Conservation (phyloP, 139 green algal genomes). For the Closterium sp. region DNA sequence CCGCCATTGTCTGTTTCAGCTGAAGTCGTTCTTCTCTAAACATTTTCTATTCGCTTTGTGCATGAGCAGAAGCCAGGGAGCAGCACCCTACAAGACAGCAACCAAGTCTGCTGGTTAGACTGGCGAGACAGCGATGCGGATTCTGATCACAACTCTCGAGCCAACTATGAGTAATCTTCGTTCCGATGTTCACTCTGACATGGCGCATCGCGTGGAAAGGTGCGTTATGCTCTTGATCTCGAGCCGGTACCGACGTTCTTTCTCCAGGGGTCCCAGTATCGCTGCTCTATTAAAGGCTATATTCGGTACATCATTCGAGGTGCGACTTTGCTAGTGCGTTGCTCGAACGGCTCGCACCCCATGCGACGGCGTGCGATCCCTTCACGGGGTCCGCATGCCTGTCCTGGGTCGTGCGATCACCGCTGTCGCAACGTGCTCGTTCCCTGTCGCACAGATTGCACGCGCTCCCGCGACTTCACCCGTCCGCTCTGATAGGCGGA, state of each 20-base stretch:
- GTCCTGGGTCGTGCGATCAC: not conserved
- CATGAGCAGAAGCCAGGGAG: not conserved
- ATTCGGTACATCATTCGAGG: not conserved
- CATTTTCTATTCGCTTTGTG: not conserved
- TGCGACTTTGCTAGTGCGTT: not conserved
- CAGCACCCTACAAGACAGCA: not conserved
- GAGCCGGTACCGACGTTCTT: not conserved
- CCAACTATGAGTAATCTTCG: too few species aligned
- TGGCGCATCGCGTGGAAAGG: not conserved
- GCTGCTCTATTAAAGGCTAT: too few species aligned
- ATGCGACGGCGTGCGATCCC: not conserved
- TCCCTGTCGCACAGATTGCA: not conserved
- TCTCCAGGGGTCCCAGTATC: too few species aligned
- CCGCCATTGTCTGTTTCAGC: not conserved
- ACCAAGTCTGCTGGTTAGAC: too few species aligned
- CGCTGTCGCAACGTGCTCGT: not conserved
- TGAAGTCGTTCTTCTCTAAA: not conserved
- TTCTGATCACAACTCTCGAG: too few species aligned
- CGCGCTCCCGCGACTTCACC: not conserved
- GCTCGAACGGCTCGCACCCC: not conserved
- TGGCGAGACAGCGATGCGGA: too few species aligned
- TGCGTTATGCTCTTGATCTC: not conserved
- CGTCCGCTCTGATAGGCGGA: not conserved
- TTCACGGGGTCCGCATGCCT: not conserved
- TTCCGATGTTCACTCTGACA: not conserved